Evolutionary conservation across 169 alveolate species (phyloP).

Genomic region (Babesia bovis): DNA sequence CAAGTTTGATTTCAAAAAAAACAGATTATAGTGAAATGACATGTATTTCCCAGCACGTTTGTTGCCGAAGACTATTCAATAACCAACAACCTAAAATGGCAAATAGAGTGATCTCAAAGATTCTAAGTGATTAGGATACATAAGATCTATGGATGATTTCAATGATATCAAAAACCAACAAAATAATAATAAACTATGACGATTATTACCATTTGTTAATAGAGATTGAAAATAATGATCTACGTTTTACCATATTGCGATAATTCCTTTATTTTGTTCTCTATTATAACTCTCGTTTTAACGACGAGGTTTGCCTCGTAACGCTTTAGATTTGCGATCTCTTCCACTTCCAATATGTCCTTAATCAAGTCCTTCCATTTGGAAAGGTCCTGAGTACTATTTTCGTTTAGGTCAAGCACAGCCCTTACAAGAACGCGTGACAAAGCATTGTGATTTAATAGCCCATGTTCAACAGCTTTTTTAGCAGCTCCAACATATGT

Average conservation of each 20-base stretch:
- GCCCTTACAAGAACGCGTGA: conserved; percentile 81
- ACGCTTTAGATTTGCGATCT: conserved; percentile 72
- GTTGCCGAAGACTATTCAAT: too few species aligned
- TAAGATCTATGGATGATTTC: too few species aligned
- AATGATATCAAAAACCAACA: too few species aligned
- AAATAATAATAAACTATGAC: too few species aligned
- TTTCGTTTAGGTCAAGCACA: conserved; percentile 73
- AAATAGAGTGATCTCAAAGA: too few species aligned
- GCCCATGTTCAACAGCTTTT: conserved; percentile 79
- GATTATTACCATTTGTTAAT: too few species aligned
- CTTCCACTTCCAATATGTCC: conserved; percentile 77
- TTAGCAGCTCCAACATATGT: conserved; percentile 84
- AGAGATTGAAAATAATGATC: too few species aligned
- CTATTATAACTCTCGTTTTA: conserved; percentile 72
- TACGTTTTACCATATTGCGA: conserved; percentile 34
- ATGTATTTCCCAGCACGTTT: too few species aligned
- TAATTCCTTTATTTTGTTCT: conserved; percentile 71
- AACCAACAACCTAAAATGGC: too few species aligned
- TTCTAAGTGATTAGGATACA: too few species aligned
- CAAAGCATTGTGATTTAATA: conserved; percentile 71
- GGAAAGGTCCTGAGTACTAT: conserved; percentile 69
- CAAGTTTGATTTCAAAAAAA: too few species aligned
- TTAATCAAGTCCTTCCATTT: conserved; percentile 78
- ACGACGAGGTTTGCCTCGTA: conserved; percentile 74
- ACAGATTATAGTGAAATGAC: too few species aligned